Evolutionary conservation across 2,329 filamentous ascomycete genomes (phyloP), one percentile per base, ranked within the genome.

Genomic region (Fulvia fulva): DNA sequence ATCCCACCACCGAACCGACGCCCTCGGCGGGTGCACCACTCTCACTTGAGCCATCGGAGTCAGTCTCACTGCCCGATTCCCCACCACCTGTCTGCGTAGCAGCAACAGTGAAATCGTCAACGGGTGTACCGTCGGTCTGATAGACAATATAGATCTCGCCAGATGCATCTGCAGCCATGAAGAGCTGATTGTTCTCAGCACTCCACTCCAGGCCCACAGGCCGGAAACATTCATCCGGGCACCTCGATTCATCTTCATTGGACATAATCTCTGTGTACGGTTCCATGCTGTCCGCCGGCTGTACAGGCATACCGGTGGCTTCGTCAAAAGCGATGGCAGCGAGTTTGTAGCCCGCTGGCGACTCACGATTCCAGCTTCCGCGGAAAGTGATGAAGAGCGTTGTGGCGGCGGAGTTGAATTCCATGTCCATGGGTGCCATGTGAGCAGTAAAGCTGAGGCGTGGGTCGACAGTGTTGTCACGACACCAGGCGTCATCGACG

Each of bases 321-420:
- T 76, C 72, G 26, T 73, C 62, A 62, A 82, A 82, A 7, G 70
- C 67, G 7, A 83, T 71, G 6, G 77, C 70, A 26, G 74, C 76
- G 55, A 83, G 66, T 62, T 81, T 80, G 70, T 82, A 82, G 26
- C 80, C 80, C 1, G 76, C 74, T 28, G 80, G 79, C 0, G 71
- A 65, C 23, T 75, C 70, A 12, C 79, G 74, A 59, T 83, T 75
- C 78, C 87, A 90, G 70, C 83, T 87, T 2, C 88, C 88, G 70
- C 89, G 87, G 73, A 90, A 89, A 0, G 84, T 78, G n/a, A 91
- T 75, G 73, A 83, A 91, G 0, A 85, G 87, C 1, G 75, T 74
- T 1, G 77, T 79, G 11, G 78, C 80, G 41, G 82, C 83, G 45
- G 77, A 67, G 61, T 82, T 78, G 75, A 91, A 91, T 60, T 84